Evolutionary conservation across 2,329 filamentous ascomycete species (phyloP), one percentile per base, ranked within the genome.

Genomic region (Cladosporium sp.): DNA sequence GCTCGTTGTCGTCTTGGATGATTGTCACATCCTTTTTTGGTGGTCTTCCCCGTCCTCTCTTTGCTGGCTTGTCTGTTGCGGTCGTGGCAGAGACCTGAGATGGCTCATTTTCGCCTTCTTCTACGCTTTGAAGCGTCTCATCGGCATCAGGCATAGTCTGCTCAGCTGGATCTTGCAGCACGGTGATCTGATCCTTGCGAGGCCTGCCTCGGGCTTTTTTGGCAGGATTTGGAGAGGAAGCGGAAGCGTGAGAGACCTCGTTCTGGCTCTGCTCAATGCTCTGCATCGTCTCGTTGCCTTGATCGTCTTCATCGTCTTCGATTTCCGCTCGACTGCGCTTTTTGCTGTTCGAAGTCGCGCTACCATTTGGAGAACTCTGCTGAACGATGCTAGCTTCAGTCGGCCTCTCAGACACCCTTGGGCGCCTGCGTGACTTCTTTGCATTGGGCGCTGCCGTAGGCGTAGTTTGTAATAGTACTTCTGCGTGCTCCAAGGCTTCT

Each of bases 81-180:
- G 18, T 44, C 23, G 52, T 14, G 14, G 40, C 21, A 18, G 62
- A 65, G 11, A 52, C 28, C 18, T 65, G 62, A 18, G 62, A 57
- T n/a, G 10, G 46, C 14, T 67, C 65, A 14, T 60, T 58, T 14
- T 61, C 53, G 28, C 26, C 55, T 57, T 64, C 49, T 31, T 56
- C 64, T 14, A 65, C 50, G 55, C 40, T 59, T 40, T 59, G 40
- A 16, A 58, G 40, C 10, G 56, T 37, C n/a, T 50, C 21, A 8
- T 65, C 56, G 7, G 21, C 44, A 26, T 65, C 50, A 12, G n/a
- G 26, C 28, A 62, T 44, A 26, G 59, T 44, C 16, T 44, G 57
- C 12, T 67, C 67, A 23, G 59, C 35, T 11, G 44, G 53, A 18
- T 68, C 67, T 14, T 67, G 67, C 31, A 67, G 65, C 11, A 68